Evolutionary conservation across 192 early-diverging fungal species (phyloP).

Genomic region (Allomyces macrogynus): DNA sequence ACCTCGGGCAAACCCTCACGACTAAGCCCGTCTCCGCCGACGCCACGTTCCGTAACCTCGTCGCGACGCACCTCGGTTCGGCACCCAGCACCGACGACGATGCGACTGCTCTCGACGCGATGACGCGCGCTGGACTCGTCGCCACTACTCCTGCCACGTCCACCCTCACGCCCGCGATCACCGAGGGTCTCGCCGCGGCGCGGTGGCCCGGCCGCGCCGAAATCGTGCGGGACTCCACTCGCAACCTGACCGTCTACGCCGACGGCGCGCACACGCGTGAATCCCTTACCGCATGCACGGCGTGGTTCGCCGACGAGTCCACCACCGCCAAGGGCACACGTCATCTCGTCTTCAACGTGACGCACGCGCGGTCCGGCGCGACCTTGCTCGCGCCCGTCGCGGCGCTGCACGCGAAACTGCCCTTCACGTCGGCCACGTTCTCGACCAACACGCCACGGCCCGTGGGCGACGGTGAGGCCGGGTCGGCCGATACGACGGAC

Average conservation of each 20-base stretch:
- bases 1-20: conserved; percentile 23
- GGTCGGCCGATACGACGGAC: conserved; percentile 41
- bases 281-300: conserved; percentile 41
- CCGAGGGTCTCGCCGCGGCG: conserved; percentile 38
- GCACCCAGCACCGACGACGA: background rate
- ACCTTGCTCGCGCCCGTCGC: background rate
- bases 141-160: too few species aligned
- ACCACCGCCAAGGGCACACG: background rate
- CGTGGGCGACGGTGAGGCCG: background rate
- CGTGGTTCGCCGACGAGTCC: conserved; percentile 24
- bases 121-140: too few species aligned
- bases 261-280: conserved; percentile 94
- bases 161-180: conserved; percentile 24
- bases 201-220: conserved; percentile 84
- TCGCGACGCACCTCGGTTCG: background rate
- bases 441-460: background rate
- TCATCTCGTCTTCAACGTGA: background rate
- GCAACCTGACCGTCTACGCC: conserved; percentile 48
- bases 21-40: conserved; percentile 8
- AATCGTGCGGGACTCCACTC: conserved; percentile 23
- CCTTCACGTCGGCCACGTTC: background rate
- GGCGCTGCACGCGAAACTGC: background rate
- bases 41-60: conserved; percentile 6
- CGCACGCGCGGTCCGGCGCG: background rate
- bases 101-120: too few species aligned